Evolutionary conservation across 805 yeast genomes (phyloP).

Genomic region (Tetrapisispora iriomotensis): DNA sequence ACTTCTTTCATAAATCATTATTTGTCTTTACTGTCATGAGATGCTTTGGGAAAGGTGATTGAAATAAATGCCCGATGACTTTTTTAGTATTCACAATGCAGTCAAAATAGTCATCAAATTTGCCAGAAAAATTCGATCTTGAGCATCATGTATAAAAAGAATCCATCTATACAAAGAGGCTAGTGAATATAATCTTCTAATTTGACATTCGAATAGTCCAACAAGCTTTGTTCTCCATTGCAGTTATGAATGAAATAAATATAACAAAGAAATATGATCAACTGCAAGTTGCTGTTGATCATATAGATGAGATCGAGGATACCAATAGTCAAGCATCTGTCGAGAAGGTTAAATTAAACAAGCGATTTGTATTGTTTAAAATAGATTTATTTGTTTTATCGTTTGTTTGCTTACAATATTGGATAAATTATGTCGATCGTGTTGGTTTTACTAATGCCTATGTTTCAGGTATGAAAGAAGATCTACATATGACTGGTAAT

Average conservation of each 20-base stretch:
- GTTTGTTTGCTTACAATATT: constrained; percentile 28
- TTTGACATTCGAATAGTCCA: neutral
- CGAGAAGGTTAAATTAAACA: constrained; percentile 4
- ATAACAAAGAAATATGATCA: neutral
- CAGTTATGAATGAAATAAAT: neutral
- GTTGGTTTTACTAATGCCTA: constrained; percentile 49
- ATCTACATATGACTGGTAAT: constrained; percentile 37
- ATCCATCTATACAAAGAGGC: too few relatives aligned
- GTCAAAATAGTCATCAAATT: too few relatives aligned
- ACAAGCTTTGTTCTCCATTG: neutral
- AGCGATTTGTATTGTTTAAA: constrained; percentile 18
- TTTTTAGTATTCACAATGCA: too few relatives aligned
- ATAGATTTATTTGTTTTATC: constrained; percentile 27
- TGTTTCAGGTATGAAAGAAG: constrained; percentile 60
- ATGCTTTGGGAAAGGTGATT: too few relatives aligned
- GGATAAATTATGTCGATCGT: constrained; percentile 49
- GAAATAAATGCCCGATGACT: too few relatives aligned
- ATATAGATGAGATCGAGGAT: neutral
- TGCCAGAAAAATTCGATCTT: too few relatives aligned
- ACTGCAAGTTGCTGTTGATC: neutral
- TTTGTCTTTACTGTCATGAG: too few relatives aligned
- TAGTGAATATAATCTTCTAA: too few relatives aligned
- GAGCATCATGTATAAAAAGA: too few relatives aligned
- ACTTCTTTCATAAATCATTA: too few relatives aligned
- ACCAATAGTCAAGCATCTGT: neutral